Conservation (phyloP, 2,329 filamentous ascomycete species). For the Ceratocystis lukuohia region DNA sequence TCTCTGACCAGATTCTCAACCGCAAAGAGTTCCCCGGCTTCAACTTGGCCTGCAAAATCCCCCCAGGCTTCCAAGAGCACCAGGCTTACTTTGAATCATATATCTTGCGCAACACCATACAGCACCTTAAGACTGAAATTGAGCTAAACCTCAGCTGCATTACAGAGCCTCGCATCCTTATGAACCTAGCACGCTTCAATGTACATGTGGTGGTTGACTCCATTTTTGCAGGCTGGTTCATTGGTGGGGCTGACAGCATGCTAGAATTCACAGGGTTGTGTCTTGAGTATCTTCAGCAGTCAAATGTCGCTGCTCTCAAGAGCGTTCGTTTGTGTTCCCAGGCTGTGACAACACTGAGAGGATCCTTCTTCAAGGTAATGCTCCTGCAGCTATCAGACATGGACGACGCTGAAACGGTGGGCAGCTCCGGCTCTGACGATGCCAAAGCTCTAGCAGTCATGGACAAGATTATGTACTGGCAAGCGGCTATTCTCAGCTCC, state of each 20-base stretch:
- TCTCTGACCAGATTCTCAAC: constrained; percentile 70
- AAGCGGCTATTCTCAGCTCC: constrained; percentile 71
- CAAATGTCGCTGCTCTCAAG: constrained; percentile 69
- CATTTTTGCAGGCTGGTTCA: constrained; percentile 92
- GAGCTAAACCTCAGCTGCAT: constrained; percentile 59
- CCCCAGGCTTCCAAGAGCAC: constrained; percentile 85
- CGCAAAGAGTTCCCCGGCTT: constrained; percentile 88
- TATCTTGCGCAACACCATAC: constrained; percentile 61
- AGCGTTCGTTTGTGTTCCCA: constrained; percentile 84
- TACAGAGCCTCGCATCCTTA: constrained; percentile 68
- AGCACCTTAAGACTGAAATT: constrained; percentile 55
- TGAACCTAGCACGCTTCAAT: constrained; percentile 71
- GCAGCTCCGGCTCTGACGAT: constrained; percentile 5
- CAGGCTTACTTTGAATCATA: constrained; percentile 94
- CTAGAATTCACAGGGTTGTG: constrained; percentile 77
- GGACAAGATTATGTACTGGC: constrained; percentile 86
- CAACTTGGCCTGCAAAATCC: constrained; percentile 71
- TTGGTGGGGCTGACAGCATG: constrained; percentile 69
- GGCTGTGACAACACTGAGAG: constrained; percentile 61
- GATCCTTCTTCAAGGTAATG: constrained; percentile 64
- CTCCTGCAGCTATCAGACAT: constrained; percentile 73
- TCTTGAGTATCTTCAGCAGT: constrained; percentile 76
- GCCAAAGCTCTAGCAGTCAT: constrained; percentile 57
- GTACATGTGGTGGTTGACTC: constrained; percentile 67
- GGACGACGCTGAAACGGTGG: constrained; percentile 38